Percentiles rank a stretch among this genome's conserved stretches.
phyloP scores from a whole-genome alignment of 805 yeast genomes.

The Metschnikowia gruessii region DNA sequence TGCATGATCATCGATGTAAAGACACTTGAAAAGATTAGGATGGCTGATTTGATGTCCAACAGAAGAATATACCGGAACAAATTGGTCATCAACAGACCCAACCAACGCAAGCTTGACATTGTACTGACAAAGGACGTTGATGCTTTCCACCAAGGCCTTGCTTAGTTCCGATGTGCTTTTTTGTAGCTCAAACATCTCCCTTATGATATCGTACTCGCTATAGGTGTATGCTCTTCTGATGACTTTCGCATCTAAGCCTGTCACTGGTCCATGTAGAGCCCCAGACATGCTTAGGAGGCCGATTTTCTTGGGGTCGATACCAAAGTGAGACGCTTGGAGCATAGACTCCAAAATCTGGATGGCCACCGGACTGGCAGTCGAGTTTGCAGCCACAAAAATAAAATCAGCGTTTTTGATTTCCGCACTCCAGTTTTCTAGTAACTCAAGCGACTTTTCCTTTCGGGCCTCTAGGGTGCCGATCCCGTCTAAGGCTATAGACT shows the following conservation, averaged over 20 bases:
- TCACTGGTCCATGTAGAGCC: constrained; percentile 30
- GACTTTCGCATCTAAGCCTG: constrained; percentile 33
- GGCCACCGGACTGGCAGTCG: constrained; percentile 33
- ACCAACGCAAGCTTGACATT: constrained; percentile 37
- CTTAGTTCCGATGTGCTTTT: constrained; percentile 20
- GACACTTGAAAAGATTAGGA: constrained; percentile 36
- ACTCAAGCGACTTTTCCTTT: constrained; percentile 23
- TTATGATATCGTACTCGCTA: constrained; percentile 35
- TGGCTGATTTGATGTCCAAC: constrained; percentile 31
- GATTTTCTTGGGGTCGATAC: constrained; percentile 21
- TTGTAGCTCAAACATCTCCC: constrained; percentile 36
- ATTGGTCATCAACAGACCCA: constrained; percentile 35
- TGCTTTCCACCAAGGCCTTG: constrained; percentile 19
- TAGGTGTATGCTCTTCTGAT: constrained; percentile 38
- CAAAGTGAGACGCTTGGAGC: constrained; percentile 2
- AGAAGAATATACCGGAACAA: constrained; percentile 36
- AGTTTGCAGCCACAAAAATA: constrained; percentile 33
- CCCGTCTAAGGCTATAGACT: constrained; percentile 42
- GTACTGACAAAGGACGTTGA: constrained; percentile 20
- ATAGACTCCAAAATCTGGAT: constrained; percentile 26
- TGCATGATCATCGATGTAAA: constrained; percentile 21
- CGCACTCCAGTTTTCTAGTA: constrained; percentile 35
- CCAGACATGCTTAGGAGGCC: constrained; percentile 40
- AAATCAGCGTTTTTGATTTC: constrained; percentile 31
- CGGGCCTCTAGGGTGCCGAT: constrained; percentile 34